These are phyloP conservation scores for Xylariaceae sp. DNA, from an alignment of 2,329 filamentous ascomycete genomes.

Conservation along the genomic window DNA sequence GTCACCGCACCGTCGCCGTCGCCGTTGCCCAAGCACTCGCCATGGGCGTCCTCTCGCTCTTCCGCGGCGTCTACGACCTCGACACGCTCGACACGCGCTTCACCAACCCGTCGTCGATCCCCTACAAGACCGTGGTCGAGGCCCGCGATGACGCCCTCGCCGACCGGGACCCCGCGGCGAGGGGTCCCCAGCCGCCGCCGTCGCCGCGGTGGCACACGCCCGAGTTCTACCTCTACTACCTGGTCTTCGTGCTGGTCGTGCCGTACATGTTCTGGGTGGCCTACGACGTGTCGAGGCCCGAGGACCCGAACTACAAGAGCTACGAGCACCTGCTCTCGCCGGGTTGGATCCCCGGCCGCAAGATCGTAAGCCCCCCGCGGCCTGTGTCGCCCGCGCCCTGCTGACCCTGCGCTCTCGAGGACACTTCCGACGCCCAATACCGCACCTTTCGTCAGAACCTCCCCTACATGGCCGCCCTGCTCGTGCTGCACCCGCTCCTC, in stretches of 20 bases:
- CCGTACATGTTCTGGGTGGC: constrained; percentile 89
- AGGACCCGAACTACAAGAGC: constrained; percentile 57
- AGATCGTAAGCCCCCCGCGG: constrained; percentile 55
- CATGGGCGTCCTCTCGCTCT: constrained; percentile 31
- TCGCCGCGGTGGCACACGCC: constrained; percentile 75
- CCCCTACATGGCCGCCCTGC: constrained; percentile 66
- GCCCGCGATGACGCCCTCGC: constrained; percentile 35
- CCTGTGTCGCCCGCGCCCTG: background rate
- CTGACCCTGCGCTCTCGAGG: constrained; percentile 44
- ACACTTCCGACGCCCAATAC: constrained; percentile 88
- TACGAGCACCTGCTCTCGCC: constrained; percentile 63
- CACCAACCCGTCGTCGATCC: constrained; percentile 60
- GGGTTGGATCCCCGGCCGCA: constrained; percentile 89
- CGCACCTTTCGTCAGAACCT: constrained; percentile 77
- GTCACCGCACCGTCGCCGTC: too few species aligned
- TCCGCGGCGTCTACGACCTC: constrained; percentile 51
- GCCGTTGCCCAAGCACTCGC: too few species aligned
- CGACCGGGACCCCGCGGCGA: constrained; percentile 33
- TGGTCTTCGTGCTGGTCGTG: constrained; percentile 57
- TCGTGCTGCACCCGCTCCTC: constrained; percentile 72
- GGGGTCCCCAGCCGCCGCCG: constrained; percentile 48
- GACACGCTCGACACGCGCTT: constrained; percentile 58
- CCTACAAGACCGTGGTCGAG: constrained; percentile 53
- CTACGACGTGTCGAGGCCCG: constrained; percentile 77
- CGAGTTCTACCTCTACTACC: constrained; percentile 79